Evolutionary conservation across 257 asterid species (phyloP).

Genomic region (Solanum verrucosum): DNA sequence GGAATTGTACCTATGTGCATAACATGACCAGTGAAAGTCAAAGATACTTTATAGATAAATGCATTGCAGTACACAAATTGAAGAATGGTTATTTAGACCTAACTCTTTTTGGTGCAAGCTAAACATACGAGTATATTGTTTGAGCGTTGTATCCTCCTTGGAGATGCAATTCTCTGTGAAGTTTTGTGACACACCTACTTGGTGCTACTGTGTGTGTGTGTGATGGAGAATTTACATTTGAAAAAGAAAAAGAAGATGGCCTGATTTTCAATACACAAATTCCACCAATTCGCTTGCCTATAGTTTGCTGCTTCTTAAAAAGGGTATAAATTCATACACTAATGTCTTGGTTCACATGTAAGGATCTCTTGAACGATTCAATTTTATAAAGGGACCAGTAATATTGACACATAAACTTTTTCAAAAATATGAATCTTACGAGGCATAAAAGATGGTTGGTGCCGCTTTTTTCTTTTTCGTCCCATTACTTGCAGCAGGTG

Average conservation of each 20-base stretch:
- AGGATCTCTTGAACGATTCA: neutral
- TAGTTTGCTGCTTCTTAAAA: neutral
- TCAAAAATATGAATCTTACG: conserved; percentile 44
- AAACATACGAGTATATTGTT: neutral
- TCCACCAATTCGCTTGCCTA: neutral
- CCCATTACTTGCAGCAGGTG: conserved; percentile 23
- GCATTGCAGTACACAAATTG: neutral
- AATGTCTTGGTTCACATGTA: neutral
- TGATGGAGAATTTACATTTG: neutral
- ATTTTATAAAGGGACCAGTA: neutral
- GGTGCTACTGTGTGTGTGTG: neutral
- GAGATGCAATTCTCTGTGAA: neutral
- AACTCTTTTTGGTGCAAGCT: neutral
- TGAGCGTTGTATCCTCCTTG: neutral
- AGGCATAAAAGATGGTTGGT: conserved; percentile 68
- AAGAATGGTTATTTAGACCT: neutral
- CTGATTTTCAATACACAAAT: neutral
- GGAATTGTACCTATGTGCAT: neutral
- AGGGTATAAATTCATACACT: neutral
- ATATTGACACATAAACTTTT: neutral
- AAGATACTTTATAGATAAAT: neutral
- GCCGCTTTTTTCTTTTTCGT: conserved; percentile 40
- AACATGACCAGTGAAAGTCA: neutral
- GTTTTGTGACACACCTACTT: neutral
- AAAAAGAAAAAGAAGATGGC: neutral